Base-by-base conservation (phyloP, 352 stramenopile genomes). In the Phytopythium oedochilum region DNA sequence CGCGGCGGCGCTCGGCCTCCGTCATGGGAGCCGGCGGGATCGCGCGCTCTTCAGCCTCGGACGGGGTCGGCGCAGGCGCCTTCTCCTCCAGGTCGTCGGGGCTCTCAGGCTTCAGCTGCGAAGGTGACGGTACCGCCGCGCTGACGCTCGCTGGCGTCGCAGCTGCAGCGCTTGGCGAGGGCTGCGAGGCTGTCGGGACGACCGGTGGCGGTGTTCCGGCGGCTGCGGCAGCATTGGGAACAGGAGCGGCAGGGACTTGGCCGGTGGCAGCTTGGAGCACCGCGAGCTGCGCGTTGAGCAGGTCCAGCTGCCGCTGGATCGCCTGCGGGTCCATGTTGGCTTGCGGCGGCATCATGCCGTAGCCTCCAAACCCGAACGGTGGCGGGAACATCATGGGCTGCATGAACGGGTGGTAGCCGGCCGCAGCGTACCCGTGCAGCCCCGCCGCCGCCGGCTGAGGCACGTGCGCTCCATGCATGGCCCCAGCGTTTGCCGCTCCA, bases 381-480 rank as follows among this genome's bases (percentile, higher is more conserved):
- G 68, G 63, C 23, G 57, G 66, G 64, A 83, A 88, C 75, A 90
- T 85, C 45, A 78, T 76, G 26, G 77, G 75, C 17, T 66, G 64
- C 64, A 81, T 73, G 58, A 77, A 88, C 22, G 75, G 77, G 49
- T 75, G 70, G 60, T 80, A 86, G 22, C 75, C 77, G 39, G 56
- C 59, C 15, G 64, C 55, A 5, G 12, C 32, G 64, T 71, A 83
- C 22, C 64, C 64, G 25, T 75, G 61, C 7, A 51, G n/a, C 26
- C 59, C 66, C 18, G 57, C 62, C 59, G 62, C 59, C 32, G 52
- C 54, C 53, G 70, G 44, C 0, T 31, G 42, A 14, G 14, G 14
- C 15, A 51, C 51, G 53, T 31, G 42, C 53, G 44, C 32, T 15
- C 34, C 42, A 23, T 44, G 43, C 17, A 23, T 22, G 35, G 45